Evolutionary conservation across 495 filamentous ascomycete genomes (phyloP).

Genomic region (Daldinia decipiens): DNA sequence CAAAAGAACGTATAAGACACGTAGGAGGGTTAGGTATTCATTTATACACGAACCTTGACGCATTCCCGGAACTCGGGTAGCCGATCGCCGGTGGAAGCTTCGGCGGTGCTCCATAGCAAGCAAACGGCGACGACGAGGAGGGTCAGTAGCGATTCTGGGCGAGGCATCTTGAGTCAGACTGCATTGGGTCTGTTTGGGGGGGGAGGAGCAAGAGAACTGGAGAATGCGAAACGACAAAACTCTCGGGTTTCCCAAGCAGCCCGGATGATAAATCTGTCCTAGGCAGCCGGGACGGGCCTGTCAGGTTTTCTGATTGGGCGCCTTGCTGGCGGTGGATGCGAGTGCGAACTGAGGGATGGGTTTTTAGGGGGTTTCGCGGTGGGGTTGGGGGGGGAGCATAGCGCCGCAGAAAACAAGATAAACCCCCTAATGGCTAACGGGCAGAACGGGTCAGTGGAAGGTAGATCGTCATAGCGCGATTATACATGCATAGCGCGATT

Average conservation of each 20-base stretch:
- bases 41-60: slow-evolving; percentile 70
- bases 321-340: slow-evolving; percentile 24
- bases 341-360: not conserved
- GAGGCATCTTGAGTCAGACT: slow-evolving; percentile 28
- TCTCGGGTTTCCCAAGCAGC: slow-evolving; percentile 49
- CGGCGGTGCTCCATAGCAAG: slow-evolving; percentile 51
- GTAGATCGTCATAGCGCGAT: slow-evolving; percentile 32
- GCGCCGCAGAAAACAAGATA: not conserved
- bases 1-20: not conserved
- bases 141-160: slow-evolving; percentile 28
- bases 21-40: not conserved
- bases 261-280: slow-evolving; percentile 13
- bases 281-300: slow-evolving; percentile 20
- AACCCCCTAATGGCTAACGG: slow-evolving; percentile 10
- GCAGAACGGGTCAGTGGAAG: not conserved
- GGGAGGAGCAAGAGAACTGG: slow-evolving; percentile 2
- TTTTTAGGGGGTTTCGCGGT: slow-evolving; percentile 25
- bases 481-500: slow-evolving; percentile 31
- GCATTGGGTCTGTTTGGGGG: slow-evolving; percentile 10
- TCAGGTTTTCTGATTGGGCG: slow-evolving; percentile 31
- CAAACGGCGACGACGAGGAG: slow-evolving; percentile 31
- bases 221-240: not conserved
- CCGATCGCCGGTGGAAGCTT: slow-evolving; percentile 84
- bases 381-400: slow-evolving; percentile 10
- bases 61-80: slow-evolving; percentile 91